Conservation (phyloP, 2,329 filamentous ascomycete species). For the Fusarium transvaalense region DNA sequence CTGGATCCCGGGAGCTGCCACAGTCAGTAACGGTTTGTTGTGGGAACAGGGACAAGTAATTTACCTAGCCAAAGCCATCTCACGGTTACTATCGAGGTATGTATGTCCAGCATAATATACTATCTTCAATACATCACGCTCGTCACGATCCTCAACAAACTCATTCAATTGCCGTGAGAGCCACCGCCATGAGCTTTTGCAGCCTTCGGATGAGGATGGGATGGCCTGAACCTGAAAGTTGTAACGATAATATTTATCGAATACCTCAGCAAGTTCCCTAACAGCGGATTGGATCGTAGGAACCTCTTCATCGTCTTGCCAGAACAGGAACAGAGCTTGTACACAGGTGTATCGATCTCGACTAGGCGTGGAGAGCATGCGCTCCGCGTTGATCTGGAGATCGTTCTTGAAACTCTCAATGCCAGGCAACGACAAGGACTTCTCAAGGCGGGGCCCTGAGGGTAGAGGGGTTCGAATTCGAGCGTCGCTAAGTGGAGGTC, state of each 20-base stretch:
- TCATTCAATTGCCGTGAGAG: conserved; percentile 64
- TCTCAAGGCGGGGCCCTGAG: conserved; percentile 67
- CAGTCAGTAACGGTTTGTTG: conserved; percentile 35
- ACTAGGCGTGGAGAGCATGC: conserved; percentile 62
- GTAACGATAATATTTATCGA: conserved; percentile 67
- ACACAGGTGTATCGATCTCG: conserved; percentile 67
- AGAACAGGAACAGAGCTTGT: conserved; percentile 66
- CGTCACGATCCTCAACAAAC: conserved; percentile 66
- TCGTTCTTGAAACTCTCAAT: conserved; percentile 66
- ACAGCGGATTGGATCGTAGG: conserved; percentile 57
- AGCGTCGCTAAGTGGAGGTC: conserved; percentile 59
- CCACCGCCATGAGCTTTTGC: conserved; percentile 66
- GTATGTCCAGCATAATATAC: conserved; percentile 70
- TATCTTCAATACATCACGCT: conserved; percentile 69
- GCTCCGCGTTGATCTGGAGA: conserved; percentile 63
- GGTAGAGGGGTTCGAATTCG: conserved; percentile 69
- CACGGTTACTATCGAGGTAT: conserved; percentile 66
- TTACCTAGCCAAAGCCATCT: conserved; percentile 70
- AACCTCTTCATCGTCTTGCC: conserved; percentile 66
- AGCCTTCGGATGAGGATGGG: conserved; percentile 61
- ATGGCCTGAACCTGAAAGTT: conserved; percentile 63
- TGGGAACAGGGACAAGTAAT: background rate
- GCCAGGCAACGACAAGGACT: conserved; percentile 62
- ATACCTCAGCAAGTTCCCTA: conserved; percentile 63
- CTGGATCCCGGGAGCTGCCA: conserved; percentile 61